Conservation (phyloP, 495 filamentous ascomycete genomes). For the Sabuloglossum arenarium region DNA sequence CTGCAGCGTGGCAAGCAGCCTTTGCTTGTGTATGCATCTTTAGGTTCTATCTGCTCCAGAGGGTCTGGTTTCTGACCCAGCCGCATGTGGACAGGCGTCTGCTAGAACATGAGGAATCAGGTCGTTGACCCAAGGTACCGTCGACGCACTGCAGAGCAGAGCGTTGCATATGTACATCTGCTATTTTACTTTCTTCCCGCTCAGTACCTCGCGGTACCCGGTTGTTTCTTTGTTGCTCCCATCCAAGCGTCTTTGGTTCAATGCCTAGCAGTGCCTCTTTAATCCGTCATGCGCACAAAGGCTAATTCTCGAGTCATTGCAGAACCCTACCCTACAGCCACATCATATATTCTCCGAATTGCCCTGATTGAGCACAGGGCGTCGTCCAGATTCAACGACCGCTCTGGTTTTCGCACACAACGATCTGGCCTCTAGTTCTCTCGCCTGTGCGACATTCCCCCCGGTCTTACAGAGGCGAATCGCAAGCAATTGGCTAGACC, state of each 20-base stretch:
- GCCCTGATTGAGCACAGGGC: background rate
- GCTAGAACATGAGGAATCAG: background rate
- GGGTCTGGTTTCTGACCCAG: background rate
- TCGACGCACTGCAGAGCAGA: background rate
- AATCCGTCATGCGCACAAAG: background rate
- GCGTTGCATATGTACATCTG: slow-evolving; percentile 1
- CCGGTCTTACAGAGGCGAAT: slow-evolving; percentile 2
- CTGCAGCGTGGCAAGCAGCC: background rate
- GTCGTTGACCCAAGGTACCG: background rate
- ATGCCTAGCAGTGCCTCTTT: background rate
- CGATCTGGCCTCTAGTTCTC: background rate
- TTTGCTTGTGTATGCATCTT: background rate
- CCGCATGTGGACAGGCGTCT: background rate
- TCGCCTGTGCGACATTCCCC: background rate
- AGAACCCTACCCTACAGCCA: background rate
- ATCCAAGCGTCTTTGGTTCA: background rate
- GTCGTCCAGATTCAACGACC: background rate
- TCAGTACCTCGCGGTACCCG: background rate
- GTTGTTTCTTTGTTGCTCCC: background rate
- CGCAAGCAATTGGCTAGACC: background rate
- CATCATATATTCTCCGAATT: background rate
- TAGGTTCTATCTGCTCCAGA: background rate
- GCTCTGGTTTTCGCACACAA: background rate
- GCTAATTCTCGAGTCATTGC: background rate
- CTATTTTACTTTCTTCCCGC: background rate